These are phyloP conservation scores for Neolentinus lepideus DNA, from an alignment of 1,284 basidiomycete genomes.

Conservation along the genomic window DNA sequence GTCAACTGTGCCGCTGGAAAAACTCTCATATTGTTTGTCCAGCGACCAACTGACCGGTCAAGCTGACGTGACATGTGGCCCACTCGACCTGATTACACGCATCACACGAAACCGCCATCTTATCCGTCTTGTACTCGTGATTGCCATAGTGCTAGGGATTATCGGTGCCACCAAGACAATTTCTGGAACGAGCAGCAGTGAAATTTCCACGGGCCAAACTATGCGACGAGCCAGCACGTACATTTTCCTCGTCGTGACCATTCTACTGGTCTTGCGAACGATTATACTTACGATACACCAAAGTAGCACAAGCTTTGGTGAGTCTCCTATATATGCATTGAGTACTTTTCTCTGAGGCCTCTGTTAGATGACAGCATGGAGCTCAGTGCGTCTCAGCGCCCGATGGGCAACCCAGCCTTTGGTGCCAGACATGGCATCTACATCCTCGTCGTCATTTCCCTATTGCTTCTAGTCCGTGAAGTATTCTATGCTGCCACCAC, in stretches of 20 bases:
- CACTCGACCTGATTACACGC: conserved; percentile 17
- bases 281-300: conserved; percentile 21
- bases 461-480: conserved; percentile 34
- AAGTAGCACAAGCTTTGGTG: background rate
- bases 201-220: conserved; percentile 12
- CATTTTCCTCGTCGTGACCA: conserved; percentile 38
- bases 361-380: background rate
- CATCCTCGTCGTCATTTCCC: conserved; percentile 29
- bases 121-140: conserved; percentile 25
- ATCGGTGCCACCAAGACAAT: conserved; percentile 20
- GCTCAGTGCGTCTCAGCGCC: background rate
- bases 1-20: conserved; percentile 24
- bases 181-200: conserved; percentile 1
- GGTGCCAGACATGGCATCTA: conserved; percentile 25
- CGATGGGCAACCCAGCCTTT: conserved; percentile 9
- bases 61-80: background rate
- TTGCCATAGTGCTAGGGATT: conserved; percentile 32
- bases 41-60: background rate
- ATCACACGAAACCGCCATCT: conserved; percentile 24
- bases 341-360: background rate
- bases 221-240: conserved; percentile 29
- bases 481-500: conserved; percentile 31
- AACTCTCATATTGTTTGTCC: conserved; percentile 15
- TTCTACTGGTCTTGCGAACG: conserved; percentile 32
- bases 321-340: conserved; percentile 1